phyloP scores from a whole-genome alignment of 345 rosid species.

The Sonneratia caseolaris region DNA sequence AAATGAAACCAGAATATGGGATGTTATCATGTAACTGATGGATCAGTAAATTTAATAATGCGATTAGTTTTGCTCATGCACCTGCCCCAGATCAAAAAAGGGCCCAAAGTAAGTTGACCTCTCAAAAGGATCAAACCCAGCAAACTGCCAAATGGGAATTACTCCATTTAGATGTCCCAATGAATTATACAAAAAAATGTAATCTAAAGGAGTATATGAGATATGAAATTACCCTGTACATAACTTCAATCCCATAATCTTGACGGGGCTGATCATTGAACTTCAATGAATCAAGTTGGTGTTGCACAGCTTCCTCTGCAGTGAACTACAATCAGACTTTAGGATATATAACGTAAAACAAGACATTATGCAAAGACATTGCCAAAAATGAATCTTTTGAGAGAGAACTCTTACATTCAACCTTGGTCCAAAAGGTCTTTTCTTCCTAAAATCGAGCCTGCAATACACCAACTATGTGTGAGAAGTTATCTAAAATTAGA shows the following conservation, averaged over 20 bases:
- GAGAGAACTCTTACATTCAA: constrained; percentile 42
- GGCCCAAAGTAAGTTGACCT: constrained; percentile 94
- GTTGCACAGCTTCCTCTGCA: constrained; percentile 75
- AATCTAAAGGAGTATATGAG: not conserved
- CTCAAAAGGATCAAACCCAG: constrained; percentile 95
- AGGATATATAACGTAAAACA: constrained; percentile 3
- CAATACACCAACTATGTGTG: constrained; percentile 2
- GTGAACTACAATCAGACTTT: constrained; percentile 48
- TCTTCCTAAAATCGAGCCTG: constrained; percentile 87
- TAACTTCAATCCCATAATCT: constrained; percentile 85
- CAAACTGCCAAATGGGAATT: constrained; percentile 46
- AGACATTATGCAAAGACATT: not conserved
- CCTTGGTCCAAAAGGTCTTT: constrained; percentile 85
- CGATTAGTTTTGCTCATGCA: constrained; percentile 14
- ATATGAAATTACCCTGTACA: constrained; percentile 61
- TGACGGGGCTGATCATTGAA: constrained; percentile 74
- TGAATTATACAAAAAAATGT: not conserved
- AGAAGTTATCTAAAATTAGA: not conserved
- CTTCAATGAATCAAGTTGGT: constrained; percentile 83
- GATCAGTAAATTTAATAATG: constrained; percentile 4
- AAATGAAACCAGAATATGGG: constrained; percentile 1
- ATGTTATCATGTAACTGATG: not conserved
- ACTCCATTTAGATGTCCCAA: not conserved
- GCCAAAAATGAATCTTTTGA: constrained; percentile 2
- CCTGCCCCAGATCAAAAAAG: constrained; percentile 86